phyloP scores from a whole-genome alignment of 345 rosid genomes.

The Populus deltoides region DNA sequence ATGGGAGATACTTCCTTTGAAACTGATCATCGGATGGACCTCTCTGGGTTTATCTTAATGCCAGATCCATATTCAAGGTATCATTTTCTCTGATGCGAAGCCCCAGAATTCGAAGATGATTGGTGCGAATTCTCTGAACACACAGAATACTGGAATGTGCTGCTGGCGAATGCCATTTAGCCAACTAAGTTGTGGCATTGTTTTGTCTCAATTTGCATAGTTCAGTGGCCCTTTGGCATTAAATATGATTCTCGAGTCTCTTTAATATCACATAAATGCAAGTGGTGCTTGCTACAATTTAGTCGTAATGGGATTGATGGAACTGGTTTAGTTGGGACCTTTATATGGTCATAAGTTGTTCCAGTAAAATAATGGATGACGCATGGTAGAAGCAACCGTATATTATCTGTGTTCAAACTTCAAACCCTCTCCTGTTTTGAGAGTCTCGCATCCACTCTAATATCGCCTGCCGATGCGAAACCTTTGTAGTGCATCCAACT shows the following conservation, averaged over 20 bases:
- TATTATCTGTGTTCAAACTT: neutral
- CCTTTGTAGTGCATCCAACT: no score
- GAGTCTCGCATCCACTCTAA: neutral
- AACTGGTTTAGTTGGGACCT: neutral
- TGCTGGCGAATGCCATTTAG: neutral
- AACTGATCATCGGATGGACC: neutral
- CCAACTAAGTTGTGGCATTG: neutral
- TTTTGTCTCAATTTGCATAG: neutral
- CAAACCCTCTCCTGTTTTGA: neutral
- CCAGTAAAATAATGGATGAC: neutral
- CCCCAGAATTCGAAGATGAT: neutral
- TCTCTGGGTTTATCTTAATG: neutral
- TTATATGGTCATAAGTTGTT: neutral
- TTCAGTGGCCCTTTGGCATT: neutral
- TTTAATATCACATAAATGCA: neutral
- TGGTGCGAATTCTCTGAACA: neutral
- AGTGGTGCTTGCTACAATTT: neutral
- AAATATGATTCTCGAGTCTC: neutral
- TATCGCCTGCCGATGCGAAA: neutral
- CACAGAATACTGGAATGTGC: neutral
- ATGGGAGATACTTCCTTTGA: conserved; percentile 7
- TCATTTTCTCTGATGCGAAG: neutral
- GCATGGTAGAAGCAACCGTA: neutral
- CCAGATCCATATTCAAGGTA: neutral
- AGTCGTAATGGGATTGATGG: neutral